These are phyloP conservation scores for Pseudoscleropodium purum DNA, from an alignment of 225 moss, liverwort and hornwort species.

Conservation along the genomic window DNA sequence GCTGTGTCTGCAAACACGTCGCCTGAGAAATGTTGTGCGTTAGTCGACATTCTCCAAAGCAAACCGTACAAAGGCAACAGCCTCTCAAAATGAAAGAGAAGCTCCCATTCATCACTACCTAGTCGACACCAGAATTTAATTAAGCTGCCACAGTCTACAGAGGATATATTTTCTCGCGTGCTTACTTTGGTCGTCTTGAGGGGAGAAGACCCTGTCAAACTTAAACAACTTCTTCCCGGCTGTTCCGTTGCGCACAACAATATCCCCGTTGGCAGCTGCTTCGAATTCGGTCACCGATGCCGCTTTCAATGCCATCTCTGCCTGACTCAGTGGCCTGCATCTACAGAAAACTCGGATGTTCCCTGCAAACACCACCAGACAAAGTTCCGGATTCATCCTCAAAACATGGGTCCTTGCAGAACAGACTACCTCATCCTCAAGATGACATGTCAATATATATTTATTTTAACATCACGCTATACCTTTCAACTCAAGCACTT, in stretches of 20 bases:
- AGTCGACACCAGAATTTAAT: neutral
- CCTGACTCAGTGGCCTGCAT: constrained; percentile 65
- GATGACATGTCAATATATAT: neutral
- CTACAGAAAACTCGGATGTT: constrained; percentile 93
- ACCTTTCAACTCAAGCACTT: constrained; percentile 96
- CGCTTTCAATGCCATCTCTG: constrained; percentile 40
- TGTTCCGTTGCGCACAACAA: constrained; percentile 65
- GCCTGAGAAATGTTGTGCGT: constrained; percentile 7
- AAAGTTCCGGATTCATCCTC: neutral
- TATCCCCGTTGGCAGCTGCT: constrained; percentile 59
- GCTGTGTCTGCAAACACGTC: constrained; percentile 86
- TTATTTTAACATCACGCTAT: neutral
- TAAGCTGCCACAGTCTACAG: neutral
- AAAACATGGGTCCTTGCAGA: neutral
- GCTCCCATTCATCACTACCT: neutral
- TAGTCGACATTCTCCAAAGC: neutral
- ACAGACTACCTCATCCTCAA: neutral
- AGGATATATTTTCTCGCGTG: neutral
- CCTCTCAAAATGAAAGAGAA: neutral
- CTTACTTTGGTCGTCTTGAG: constrained; percentile 85
- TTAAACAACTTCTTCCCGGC: constrained; percentile 83
- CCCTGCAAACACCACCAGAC: constrained; percentile 29
- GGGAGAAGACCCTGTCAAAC: constrained; percentile 88
- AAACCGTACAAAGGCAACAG: neutral
- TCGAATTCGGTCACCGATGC: constrained; percentile 70